Conservation (phyloP, 129 eudicot genomes). For the Artemisia annua region DNA sequence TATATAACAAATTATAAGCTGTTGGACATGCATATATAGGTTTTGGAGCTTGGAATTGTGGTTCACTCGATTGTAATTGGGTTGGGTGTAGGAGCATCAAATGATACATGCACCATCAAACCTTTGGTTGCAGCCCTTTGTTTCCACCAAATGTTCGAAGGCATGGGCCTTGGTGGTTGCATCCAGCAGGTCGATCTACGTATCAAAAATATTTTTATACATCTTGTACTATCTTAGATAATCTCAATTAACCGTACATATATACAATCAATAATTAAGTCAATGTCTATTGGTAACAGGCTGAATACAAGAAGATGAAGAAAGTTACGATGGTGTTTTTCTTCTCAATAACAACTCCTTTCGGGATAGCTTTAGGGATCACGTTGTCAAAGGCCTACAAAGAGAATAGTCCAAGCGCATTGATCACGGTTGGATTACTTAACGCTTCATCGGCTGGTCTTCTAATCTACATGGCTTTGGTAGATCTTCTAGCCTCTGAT, state of each 20-base stretch:
- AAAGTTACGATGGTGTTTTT: conserved; percentile 22
- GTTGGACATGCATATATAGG: conserved; percentile 27
- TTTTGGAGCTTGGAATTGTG: conserved; percentile 55
- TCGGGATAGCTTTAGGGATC: conserved; percentile 23
- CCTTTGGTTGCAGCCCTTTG: conserved; percentile 53
- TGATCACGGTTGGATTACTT: conserved; percentile 42
- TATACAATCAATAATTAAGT: too few relatives aligned
- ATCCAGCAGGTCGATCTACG: conserved; percentile 45
- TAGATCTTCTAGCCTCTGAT: conserved; percentile 49
- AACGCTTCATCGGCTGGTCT: conserved; percentile 51
- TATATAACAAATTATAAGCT: too few relatives aligned
- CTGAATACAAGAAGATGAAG: conserved; percentile 27
- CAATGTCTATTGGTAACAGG: background rate
- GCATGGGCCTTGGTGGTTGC: too few relatives aligned
- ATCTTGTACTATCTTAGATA: too few relatives aligned
- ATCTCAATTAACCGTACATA: too few relatives aligned
- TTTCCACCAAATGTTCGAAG: too few relatives aligned
- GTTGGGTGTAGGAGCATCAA: conserved; percentile 52
- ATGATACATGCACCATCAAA: conserved; percentile 47
- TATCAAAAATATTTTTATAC: too few relatives aligned
- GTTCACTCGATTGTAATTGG: conserved; percentile 67
- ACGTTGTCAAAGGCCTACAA: conserved; percentile 19
- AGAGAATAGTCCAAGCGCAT: conserved; percentile 44
- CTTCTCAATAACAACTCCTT: conserved; percentile 29
- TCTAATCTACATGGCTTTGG: conserved; percentile 57